Evolutionary conservation across 31 red algal genomes (phyloP), one percentile per base, ranked within the genome.

Genomic region (Endocladia muricata): DNA sequence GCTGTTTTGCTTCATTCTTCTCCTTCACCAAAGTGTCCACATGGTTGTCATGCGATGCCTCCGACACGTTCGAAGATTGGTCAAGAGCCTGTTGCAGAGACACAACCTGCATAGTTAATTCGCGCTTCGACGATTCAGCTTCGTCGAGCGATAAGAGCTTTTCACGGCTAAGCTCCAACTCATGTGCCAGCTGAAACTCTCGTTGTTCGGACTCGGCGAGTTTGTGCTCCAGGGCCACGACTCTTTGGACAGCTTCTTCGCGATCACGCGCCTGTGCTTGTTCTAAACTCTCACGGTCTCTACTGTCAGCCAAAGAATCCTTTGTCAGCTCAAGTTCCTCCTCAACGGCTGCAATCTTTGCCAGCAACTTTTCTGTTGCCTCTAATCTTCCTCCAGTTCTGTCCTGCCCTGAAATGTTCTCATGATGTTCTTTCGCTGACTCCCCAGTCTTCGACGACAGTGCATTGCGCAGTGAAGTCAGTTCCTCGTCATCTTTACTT

Each of bases 71-170:
- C n/a, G n/a, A n/a, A n/a, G n/a, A n/a, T n/a, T n/a, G n/a, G 2
- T 3, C 44, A 36, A 76, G 26, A 3, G 47, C 9, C 3, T 76
- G 34, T 41, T 76, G 51, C 7, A 76, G 38, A 19, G 23, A 26
- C 22, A 56, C 25, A 19, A 76, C 72, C 38, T 60, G 47, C 49
- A 59, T 37, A 9, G 72, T 76, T 15, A 76, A 41, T 6, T 17
- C 60, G 31, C 60, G 76, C 37, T 66, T 66, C 13, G 76, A 56
- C 37, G 22, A 17, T 64, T 67, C 76, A 47, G 57, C 59, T 35
- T 88, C 83, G 39, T 77, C 74, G n/a, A 78, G 62, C 22, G 48
- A 88, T 23, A 88, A 54, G 55, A 88, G 39, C 51, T 32, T 88
- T 38, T 88, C 83, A 34, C 73, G 48, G 1, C 78, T 48, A 23